Evolutionary conservation across 768 basidiomycete genomes (phyloP), one percentile per base, ranked within the genome.

Genomic region (Atractiella rhizophila): DNA sequence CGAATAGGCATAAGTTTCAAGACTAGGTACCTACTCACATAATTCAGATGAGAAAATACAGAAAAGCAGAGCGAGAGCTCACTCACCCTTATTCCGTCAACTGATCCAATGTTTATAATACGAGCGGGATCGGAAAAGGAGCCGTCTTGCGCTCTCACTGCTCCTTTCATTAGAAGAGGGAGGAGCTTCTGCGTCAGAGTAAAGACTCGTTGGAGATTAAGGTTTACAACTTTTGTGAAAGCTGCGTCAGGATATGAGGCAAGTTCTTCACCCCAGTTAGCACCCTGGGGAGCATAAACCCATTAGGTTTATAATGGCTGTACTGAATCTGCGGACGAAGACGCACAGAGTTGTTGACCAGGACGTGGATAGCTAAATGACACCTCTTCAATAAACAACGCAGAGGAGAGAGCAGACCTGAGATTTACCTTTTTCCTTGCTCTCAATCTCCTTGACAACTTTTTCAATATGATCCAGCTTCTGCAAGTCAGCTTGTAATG

Each of bases 241-340:
- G 68, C 70, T 9, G 59, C 55, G 47, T 74, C 73, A 60, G 60
- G 59, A 43, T 59, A 62, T 5, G 46, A 45, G 13, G 50, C 54
- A 39, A 62, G 48, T 5, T 47, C 30, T 35, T 52, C 56, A 13
- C 58, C 59, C 58, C 59, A 58, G 43, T 56, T 57, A 12, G 47
- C 13, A 13, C 18, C 3, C 28, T 5, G 18, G 10, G 4, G 12
- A 7, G 16, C 16, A 28, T 21, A 16, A 18, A 28, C 38, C 8
- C 2, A 57, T 73, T 45, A 46, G 79, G 76, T 64, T 59, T 80
- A 83, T 83, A 35, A 83, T 77, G 52, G 83, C 83, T 28, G 82
- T 68, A 18, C 68, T 67, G 56, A 82, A 67, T 28, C 82, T 64
- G 25, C 74, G 73, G 48, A 82, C 79, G 79, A 79, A 83, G 1